Base-by-base conservation (phyloP, 257 asterid species). In the Lycium barbarum region DNA sequence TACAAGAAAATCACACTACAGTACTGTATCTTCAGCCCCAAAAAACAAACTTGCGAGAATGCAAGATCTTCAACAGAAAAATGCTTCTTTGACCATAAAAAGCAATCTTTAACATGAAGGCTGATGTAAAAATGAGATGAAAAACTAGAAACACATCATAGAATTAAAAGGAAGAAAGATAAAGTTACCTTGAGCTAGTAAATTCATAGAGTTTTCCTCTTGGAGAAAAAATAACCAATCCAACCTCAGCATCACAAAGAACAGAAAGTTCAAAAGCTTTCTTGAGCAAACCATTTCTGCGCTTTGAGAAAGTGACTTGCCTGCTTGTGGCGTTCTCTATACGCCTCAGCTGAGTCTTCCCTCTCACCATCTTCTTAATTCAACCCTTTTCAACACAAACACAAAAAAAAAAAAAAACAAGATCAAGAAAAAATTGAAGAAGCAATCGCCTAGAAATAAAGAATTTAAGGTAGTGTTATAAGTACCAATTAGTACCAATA, bases 301-400 rank as follows among this genome's bases (percentile, higher is more conserved):
- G 88, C 92, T 95, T 95, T 2, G 99, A 95, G 96, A 95, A 94
- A 82, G 99, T 94, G 13, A 94, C 98, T 86, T 95, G 98, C 83
- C 99, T 84, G 91, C 98, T 94, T 7, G 98, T 93, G 5, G 96
- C 97, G 94, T 94, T 93, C 82, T 95, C 99, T 76, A 95, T 95
- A 80, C 95, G 97, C 96, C 94, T 86, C 97, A 95, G 91, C 93
- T 94, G 93, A 43, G 99, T 95, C 84, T 95, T 95, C n/a, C 99
- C 99, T 84, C 99, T 84, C 89, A 93, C 99, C 99, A 95, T 95
- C 74, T 85, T 18, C 53, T 13, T 10, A 36, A 84, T 81, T 79
- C 57, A 51, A 36, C 53, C 55, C 58, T 80, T 4, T 20, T 43
- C 15, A 45, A 7, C 36, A 74, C 18, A 57, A 12, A n/a, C 14